A percentile compares a stretch with the other conserved stretches of the same genome.
Conservation (phyloP, 2,329 filamentous ascomycete species). For the Metarhizium sp. region DNA sequence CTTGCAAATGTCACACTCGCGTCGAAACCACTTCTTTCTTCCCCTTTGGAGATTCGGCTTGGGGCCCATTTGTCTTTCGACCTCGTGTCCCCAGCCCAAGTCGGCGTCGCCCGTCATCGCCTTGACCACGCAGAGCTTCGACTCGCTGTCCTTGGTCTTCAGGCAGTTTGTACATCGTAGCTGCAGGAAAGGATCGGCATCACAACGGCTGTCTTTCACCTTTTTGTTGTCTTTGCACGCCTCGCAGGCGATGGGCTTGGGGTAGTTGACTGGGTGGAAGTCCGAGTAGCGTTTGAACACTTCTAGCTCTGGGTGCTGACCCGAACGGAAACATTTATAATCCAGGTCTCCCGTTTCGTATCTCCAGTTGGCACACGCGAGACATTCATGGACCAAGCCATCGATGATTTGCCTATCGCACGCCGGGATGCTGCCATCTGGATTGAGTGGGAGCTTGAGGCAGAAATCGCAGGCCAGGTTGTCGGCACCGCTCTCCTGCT, state of each 20-base stretch:
- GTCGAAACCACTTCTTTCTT: conserved; percentile 13
- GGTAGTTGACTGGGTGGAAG: conserved; percentile 8
- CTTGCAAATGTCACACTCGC: conserved; percentile 14
- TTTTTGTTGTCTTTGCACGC: conserved; percentile 4
- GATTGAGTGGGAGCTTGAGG: conserved; percentile 1
- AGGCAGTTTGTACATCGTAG: conserved; percentile 12
- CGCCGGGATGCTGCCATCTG: not conserved
- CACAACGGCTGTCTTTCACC: conserved; percentile 7
- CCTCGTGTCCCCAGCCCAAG: not conserved
- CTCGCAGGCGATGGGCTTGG: conserved; percentile 7
- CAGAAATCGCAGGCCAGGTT: conserved; percentile 10
- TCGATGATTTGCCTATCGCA: conserved; percentile 1
- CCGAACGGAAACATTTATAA: conserved; percentile 6
- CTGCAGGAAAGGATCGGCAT: conserved; percentile 13
- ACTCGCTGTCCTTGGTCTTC: not conserved
- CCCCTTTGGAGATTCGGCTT: conserved; percentile 12
- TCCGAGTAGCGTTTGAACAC: conserved; percentile 10
- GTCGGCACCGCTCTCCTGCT: not conserved
- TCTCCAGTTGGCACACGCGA: conserved; percentile 16
- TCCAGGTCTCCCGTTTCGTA: not conserved
- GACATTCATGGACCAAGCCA: conserved; percentile 13
- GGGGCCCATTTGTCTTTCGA: not conserved
- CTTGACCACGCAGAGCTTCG: not conserved
- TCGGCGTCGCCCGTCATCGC: not conserved
- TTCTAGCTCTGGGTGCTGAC: not conserved